Conservation (phyloP, 805 yeast genomes). For the Torulaspora gathmanii region DNA sequence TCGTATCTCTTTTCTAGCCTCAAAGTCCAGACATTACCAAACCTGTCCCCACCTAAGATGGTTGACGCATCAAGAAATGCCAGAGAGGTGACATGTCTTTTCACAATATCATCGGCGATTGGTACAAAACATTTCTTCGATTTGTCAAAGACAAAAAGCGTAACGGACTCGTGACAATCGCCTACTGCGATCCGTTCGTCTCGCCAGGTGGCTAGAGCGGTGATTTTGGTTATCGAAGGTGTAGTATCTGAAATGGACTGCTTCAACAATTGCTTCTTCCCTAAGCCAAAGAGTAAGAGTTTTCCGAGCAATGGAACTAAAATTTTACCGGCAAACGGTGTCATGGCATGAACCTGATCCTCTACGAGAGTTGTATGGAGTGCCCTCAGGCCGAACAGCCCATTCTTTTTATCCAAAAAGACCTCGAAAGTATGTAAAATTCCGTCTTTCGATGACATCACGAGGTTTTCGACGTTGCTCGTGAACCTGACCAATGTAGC, state of each 20-base stretch:
- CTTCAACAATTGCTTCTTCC: slow-evolving; percentile 71
- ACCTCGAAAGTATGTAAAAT: slow-evolving; percentile 21
- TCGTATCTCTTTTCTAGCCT: slow-evolving; percentile 53
- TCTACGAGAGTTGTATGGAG: slow-evolving; percentile 60
- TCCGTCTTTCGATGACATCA: slow-evolving; percentile 41
- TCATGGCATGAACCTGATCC: slow-evolving; percentile 44
- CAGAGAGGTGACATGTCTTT: slow-evolving; percentile 61
- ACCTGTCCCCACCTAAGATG: slow-evolving; percentile 77
- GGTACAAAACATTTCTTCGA: slow-evolving; percentile 49
- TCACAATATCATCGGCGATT: slow-evolving; percentile 63
- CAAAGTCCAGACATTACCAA: slow-evolving; percentile 71
- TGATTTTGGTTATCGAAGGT: slow-evolving; percentile 45
- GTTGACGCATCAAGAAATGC: slow-evolving; percentile 68
- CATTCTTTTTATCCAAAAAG: slow-evolving; percentile 18
- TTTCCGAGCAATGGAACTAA: slow-evolving; percentile 52
- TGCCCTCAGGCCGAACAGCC: slow-evolving; percentile 38
- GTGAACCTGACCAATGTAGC: slow-evolving; percentile 29
- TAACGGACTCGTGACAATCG: slow-evolving; percentile 65
- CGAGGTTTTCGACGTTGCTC: slow-evolving; percentile 34
- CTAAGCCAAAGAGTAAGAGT: slow-evolving; percentile 64
- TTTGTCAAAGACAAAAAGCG: slow-evolving; percentile 50
- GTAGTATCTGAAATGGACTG: slow-evolving; percentile 49
- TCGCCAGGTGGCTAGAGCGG: slow-evolving; percentile 45
- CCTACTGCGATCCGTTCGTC: slow-evolving; percentile 63
- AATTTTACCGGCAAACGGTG: slow-evolving; percentile 53